Conservation (phyloP, 148 eudicot species). For the Spergularia marina region DNA sequence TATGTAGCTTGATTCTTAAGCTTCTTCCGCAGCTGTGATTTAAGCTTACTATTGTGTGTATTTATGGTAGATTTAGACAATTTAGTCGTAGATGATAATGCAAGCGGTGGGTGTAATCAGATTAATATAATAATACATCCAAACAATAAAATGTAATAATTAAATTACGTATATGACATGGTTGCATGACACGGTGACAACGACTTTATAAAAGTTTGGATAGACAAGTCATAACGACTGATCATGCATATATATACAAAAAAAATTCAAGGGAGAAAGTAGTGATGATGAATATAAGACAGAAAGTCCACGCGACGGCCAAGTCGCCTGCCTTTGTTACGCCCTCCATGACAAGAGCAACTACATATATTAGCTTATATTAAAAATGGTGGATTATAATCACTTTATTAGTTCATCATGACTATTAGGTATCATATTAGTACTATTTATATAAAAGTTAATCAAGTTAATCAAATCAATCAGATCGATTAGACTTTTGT, state of each 20-base stretch:
- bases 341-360: background rate
- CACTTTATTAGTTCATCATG: background rate
- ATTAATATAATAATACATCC: too few relatives aligned
- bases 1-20: background rate
- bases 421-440: background rate
- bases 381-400: background rate
- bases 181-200: conserved; percentile 2
- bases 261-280: too few relatives aligned
- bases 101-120: background rate
- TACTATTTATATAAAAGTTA: background rate
- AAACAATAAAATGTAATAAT: background rate
- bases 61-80: background rate
- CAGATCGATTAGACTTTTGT: background rate
- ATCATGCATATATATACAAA: too few relatives aligned
- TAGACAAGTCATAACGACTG: too few relatives aligned
- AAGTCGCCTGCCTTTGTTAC: background rate
- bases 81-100: background rate
- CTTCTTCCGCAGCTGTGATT: background rate
- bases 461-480: background rate
- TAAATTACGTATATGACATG: background rate
- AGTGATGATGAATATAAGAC: too few relatives aligned
- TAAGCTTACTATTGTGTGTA: background rate
- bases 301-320: background rate
- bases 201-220: background rate
- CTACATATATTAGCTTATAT: background rate